A percentile compares a stretch with the other conserved stretches of the same genome.
phyloP scores from a whole-genome alignment of 2,329 filamentous ascomycete species.

The Metarhizium sp. region DNA sequence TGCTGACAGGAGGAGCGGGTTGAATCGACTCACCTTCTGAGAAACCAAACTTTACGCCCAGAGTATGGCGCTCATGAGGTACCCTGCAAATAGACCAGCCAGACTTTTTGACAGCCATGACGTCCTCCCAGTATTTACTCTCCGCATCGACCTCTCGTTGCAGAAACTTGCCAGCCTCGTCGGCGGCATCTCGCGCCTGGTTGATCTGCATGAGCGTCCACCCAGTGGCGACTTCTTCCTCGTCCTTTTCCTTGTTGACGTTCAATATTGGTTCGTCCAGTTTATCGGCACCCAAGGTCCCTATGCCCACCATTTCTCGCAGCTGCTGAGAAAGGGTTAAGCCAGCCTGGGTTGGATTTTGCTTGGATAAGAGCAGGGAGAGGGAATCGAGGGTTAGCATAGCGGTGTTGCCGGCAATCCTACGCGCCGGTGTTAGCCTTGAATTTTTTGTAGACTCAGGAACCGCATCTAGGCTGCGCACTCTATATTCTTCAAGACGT shows the following conservation, averaged over 20 bases:
- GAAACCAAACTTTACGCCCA: constrained; percentile 86
- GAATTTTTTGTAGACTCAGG: not conserved
- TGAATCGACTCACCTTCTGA: constrained; percentile 48
- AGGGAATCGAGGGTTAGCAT: constrained; percentile 71
- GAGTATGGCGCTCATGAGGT: constrained; percentile 60
- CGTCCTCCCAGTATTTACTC: constrained; percentile 80
- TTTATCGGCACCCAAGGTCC: constrained; percentile 61
- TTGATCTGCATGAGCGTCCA: constrained; percentile 74
- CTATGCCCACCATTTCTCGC: constrained; percentile 62
- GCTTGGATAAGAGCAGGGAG: constrained; percentile 75
- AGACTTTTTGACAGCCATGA: constrained; percentile 69
- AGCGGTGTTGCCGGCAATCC: constrained; percentile 41
- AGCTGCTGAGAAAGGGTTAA: constrained; percentile 61
- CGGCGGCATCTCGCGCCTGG: constrained; percentile 62
- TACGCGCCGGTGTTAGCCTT: constrained; percentile 10
- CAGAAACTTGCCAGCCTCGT: constrained; percentile 62
- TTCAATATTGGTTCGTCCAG: constrained; percentile 52
- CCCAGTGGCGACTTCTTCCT: constrained; percentile 51
- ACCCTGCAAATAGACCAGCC: constrained; percentile 81
- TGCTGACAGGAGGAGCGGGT: too few relatives aligned
- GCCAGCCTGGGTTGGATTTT: constrained; percentile 61
- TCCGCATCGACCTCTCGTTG: constrained; percentile 72
- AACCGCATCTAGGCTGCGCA: constrained; percentile 21
- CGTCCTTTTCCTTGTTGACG: constrained; percentile 43
- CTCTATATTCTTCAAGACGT: constrained; percentile 51